These are phyloP conservation scores for Backusella parvicylindrica DNA, from an alignment of 192 early-diverging fungal species.

Conservation along the genomic window DNA sequence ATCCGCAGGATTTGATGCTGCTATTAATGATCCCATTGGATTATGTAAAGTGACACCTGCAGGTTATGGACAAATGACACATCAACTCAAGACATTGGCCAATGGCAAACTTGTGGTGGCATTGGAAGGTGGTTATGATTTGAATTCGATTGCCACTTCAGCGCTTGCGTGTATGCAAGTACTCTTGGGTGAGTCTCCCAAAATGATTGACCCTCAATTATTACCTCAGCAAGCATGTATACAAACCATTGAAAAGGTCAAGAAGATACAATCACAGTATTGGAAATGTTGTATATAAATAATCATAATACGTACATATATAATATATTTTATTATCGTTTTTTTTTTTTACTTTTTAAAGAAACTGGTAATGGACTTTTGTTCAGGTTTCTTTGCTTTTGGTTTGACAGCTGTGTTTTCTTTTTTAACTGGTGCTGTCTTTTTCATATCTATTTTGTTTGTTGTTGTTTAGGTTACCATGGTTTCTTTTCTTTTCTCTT, in stretches of 20 bases:
- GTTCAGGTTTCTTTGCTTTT: neutral
- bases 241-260: slow-evolving; percentile 44
- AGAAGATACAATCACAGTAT: slow-evolving; percentile 41
- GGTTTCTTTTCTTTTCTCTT: neutral
- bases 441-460: neutral
- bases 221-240: slow-evolving; percentile 38
- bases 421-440: neutral
- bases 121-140: slow-evolving; percentile 86
- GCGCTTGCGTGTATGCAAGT: slow-evolving; percentile 73
- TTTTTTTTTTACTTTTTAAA: neutral
- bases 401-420: neutral
- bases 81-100: slow-evolving; percentile 67
- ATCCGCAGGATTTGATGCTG: slow-evolving; percentile 89
- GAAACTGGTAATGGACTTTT: neutral
- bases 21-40: slow-evolving; percentile 80
- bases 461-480: neutral
- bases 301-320: too few species aligned
- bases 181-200: slow-evolving; percentile 61
- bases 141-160: slow-evolving; percentile 68
- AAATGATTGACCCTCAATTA: slow-evolving; percentile 24
- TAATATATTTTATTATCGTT: neutral
- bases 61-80: slow-evolving; percentile 85
- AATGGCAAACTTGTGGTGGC: slow-evolving; percentile 73
- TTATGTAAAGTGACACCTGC: slow-evolving; percentile 73
- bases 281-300: slow-evolving; percentile 31